Evolutionary conservation across 2,329 filamentous ascomycete genomes (phyloP).

Genomic region (Rhexocercosporidium sp.): DNA sequence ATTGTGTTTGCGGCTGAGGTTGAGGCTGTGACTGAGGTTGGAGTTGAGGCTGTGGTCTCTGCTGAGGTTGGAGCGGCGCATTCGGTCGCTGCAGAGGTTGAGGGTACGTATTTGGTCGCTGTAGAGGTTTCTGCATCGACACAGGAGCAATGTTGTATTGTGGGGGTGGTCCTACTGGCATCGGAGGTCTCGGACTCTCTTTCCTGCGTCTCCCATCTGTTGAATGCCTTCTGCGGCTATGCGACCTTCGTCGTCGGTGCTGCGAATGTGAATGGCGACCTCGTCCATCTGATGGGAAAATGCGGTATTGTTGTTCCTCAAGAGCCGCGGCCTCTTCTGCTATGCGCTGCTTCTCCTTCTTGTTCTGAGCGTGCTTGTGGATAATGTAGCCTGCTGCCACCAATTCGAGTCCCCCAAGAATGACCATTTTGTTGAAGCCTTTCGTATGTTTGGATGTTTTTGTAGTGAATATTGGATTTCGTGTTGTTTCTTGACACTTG

Average conservation of each 20-base stretch:
- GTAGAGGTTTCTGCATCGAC: constrained; percentile 1
- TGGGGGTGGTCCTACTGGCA: constrained; percentile 18
- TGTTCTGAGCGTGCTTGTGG: constrained; percentile 40
- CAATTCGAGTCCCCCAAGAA: constrained; percentile 47
- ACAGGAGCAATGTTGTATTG: constrained; percentile 19
- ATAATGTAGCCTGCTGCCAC: constrained; percentile 41
- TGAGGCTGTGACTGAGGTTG: constrained; percentile 12
- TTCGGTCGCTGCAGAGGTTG: constrained; percentile 10
- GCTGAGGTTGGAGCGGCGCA: constrained; percentile 3
- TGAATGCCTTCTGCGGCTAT: constrained; percentile 27
- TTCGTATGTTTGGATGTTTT: not conserved
- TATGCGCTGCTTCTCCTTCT: constrained; percentile 35
- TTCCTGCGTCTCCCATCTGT: constrained; percentile 25
- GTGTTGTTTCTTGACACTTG: not conserved
- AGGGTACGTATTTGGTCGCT: not conserved
- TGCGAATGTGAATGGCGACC: constrained; percentile 13
- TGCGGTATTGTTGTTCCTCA: constrained; percentile 35
- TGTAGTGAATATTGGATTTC: not conserved
- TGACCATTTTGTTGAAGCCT: constrained; percentile 53
- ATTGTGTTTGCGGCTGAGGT: constrained; percentile 14
- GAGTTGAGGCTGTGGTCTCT: not conserved
- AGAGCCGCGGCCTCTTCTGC: constrained; percentile 35
- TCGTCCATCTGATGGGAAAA: constrained; percentile 26
- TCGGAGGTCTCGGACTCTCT: constrained; percentile 23
- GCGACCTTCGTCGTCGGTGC: constrained; percentile 26